Evolutionary conservation across 1,284 basidiomycete species (phyloP), one percentile per base, ranked within the genome.

Genomic region (Tilletiopsis washingtonensis): DNA sequence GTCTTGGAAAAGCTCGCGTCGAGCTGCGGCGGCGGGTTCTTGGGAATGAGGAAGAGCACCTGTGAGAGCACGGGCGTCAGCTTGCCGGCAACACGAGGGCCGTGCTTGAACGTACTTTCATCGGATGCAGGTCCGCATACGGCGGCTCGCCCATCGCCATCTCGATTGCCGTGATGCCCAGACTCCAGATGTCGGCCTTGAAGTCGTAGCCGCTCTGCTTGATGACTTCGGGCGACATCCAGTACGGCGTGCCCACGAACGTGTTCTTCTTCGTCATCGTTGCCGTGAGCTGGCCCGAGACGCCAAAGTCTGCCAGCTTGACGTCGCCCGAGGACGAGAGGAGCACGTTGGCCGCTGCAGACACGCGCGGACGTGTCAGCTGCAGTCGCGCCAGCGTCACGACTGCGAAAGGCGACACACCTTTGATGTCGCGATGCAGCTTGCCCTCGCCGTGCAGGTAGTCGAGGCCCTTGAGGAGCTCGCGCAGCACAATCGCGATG

Each of bases 161-260:
- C 75, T 99, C 93, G 63, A 98, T 96, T 11, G 91, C 89, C 4
- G 93, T 97, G 72, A 98, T 98, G 4, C 73, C 75, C 15, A 76
- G 51, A 32, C 66, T 69, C 73, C 73, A 74, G 45, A 99, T 96
- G 74, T 99, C 93, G 11, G 93, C 93, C 73, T 96, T 97, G 75
- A 91, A 87, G 69, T 97, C 93, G 74, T 99, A 99, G 6, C 94
- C 94, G 56, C 88, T 93, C 76, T 98, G 93, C 76, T 97, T 97
- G 79, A 99, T 97, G 20, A 98, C 93, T 74, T 99, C 93, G 5
- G 93, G 93, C 20, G 89, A 91, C 93, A 99, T 99, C 64, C 65
- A 70, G 53, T 64, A 68, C 1, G 67, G 67, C 25, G 91, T 93
- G 25, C 93, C 89, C 45, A 97, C 91, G 71, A 97, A 96, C 0